phyloP scores from a whole-genome alignment of 2,329 filamentous ascomycete species.

The Fusarium subtropicale region DNA sequence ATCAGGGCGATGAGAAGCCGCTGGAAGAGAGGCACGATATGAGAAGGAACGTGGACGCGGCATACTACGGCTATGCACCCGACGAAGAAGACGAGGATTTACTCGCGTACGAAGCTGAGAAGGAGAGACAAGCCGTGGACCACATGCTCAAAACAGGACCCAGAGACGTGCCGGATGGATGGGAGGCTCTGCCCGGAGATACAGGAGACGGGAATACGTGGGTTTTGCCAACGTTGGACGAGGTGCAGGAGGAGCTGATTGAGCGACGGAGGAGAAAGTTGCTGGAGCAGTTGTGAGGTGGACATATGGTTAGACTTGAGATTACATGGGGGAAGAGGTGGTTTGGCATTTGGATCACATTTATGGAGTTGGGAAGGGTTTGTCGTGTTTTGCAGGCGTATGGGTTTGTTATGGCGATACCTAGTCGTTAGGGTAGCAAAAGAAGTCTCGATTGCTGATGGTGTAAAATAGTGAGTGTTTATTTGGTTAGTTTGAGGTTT shows the following conservation, averaged over 20 bases:
- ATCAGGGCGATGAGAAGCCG: constrained; percentile 69
- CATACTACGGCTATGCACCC: constrained; percentile 94
- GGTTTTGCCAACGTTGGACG: constrained; percentile 85
- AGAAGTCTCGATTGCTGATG: not conserved
- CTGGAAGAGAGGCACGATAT: constrained; percentile 76
- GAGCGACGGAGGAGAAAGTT: constrained; percentile 85
- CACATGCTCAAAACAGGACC: constrained; percentile 70
- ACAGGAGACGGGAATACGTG: constrained; percentile 83
- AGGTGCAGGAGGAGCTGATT: constrained; percentile 94
- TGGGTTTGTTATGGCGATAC: constrained; percentile 9
- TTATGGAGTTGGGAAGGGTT: constrained; percentile 31
- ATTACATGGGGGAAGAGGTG: not conserved
- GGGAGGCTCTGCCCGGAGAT: constrained; percentile 90
- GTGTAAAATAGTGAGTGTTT: not conserved
- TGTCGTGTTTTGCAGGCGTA: constrained; percentile 32
- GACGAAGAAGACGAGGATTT: constrained; percentile 90
- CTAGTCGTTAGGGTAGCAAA: constrained; percentile 7
- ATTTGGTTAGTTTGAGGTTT: not conserved
- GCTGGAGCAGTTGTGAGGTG: constrained; percentile 78
- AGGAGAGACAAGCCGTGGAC: constrained; percentile 84
- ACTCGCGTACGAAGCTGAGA: constrained; percentile 82
- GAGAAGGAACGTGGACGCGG: constrained; percentile 84
- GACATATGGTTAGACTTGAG: not conserved
- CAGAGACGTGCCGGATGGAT: constrained; percentile 71
- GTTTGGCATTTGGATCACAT: constrained; percentile 10